Evolutionary conservation across 495 filamentous ascomycete genomes (phyloP), one percentile per base, ranked within the genome.

Genomic region (Annulohypoxylon bovei): DNA sequence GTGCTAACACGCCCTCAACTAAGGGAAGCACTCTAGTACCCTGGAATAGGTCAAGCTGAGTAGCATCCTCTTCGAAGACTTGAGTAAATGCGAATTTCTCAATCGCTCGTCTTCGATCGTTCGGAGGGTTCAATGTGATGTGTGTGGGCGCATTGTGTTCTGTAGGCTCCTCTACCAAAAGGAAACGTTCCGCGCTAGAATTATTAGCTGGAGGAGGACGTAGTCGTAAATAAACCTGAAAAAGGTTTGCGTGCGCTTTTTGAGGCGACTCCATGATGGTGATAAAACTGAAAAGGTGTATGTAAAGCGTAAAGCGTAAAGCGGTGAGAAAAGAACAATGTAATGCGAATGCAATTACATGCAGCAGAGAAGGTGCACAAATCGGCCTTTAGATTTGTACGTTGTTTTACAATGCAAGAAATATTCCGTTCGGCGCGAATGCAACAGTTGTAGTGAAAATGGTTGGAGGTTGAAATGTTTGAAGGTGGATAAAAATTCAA

Each of bases 1-100:
- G 79, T 1, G 87, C 90, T 33, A 98, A 73, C 5, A 96, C 93
- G 1, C 92, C 91, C 63, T 94, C 89, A 1, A 98, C 84, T 11
- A 98, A 75, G 0, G 86, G 85, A 40, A 92, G 83, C 32, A 97
- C 85, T 11, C 90, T 91, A 0, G 90, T 94, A 67, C 91, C 92
- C 63, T 94, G 87, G 73, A 98, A 98, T 22, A 99, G 80, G 73
- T 97, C 92, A 25, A 96, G 81, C 71, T 99, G 95, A 12, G 85
- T 87, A 0, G 92, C 88, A 72, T 89, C 83, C 72, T 98, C 94
- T 69, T 97, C 91, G 72, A 97, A 98, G 14, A 99, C 92, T 68
- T 87, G 89, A 4, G 96, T 99, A 76, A 99, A 99, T 0, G 90
- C 92, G 70, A 98, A 99, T 74, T 89, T 93, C 81, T 99, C 95